Percentiles rank a stretch among this genome's conserved stretches.
Conservation (phyloP, 139 green algal genomes). For the Chlorella sorokiniana region DNA sequence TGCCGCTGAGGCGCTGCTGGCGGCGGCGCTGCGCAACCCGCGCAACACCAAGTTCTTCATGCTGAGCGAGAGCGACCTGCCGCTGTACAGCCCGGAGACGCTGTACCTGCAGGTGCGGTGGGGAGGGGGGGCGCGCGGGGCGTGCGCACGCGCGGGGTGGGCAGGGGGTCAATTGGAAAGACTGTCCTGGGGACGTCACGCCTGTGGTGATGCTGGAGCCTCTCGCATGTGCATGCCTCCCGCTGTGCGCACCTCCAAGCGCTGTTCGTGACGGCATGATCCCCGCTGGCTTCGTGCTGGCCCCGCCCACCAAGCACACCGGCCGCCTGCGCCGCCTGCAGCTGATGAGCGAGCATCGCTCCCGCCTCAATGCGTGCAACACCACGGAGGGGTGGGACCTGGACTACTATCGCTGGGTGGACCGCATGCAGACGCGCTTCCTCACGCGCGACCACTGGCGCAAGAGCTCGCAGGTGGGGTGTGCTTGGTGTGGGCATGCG, state of each 20-base stretch:
- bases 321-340: neutral
- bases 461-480: constrained; percentile 22
- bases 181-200: neutral
- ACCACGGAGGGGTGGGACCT: constrained; percentile 5
- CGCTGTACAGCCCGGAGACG: constrained; percentile 45
- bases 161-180: neutral
- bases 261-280: no score
- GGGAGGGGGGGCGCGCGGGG: neutral
- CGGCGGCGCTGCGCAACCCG: constrained; percentile 33
- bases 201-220: neutral
- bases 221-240: no score
- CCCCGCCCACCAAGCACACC: neutral
- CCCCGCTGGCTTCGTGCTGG: no score
- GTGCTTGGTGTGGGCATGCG: neutral
- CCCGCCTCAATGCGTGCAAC: constrained; percentile 23
- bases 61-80: constrained; percentile 40
- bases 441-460: neutral
- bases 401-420: constrained; percentile 21
- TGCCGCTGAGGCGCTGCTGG: constrained; percentile 37
- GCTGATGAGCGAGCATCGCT: constrained; percentile 30
- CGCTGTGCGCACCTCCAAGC: no score
- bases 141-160: neutral
- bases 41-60: constrained; percentile 48
- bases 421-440: neutral
- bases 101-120: constrained; percentile 36